Evolutionary conservation across 2,329 filamentous ascomycete genomes (phyloP).

Genomic region (Trichoderma hamatum): DNA sequence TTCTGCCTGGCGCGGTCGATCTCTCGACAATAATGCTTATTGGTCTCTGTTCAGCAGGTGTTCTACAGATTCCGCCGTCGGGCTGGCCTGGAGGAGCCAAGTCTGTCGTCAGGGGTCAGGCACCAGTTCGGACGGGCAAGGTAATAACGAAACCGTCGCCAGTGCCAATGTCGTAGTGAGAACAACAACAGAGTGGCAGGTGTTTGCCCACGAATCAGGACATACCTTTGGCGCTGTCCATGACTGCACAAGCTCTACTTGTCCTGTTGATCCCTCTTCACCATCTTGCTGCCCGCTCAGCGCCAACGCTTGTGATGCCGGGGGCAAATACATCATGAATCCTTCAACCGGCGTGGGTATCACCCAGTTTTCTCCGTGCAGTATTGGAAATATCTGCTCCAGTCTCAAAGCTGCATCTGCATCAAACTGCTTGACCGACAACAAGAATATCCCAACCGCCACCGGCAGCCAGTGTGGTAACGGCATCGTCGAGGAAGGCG

Average conservation of each 20-base stretch:
- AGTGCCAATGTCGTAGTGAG: conserved; percentile 88
- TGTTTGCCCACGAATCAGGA: conserved; percentile 91
- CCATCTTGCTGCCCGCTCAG: conserved; percentile 80
- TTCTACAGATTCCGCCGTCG: conserved; percentile 80
- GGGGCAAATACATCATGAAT: conserved; percentile 90
- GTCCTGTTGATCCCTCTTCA: conserved; percentile 59
- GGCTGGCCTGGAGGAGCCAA: conserved; percentile 90
- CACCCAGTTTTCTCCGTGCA: conserved; percentile 81
- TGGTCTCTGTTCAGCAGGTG: conserved; percentile 89
- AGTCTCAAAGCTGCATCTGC: conserved; percentile 79
- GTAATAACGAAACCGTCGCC: conserved; percentile 71
- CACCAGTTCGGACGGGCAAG: conserved; percentile 51
- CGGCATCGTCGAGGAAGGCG: conserved; percentile 90
- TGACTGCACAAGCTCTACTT: conserved; percentile 76
- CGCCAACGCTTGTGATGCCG: conserved; percentile 69
- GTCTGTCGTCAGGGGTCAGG: conserved; percentile 68
- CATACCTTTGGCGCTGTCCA: conserved; percentile 97
- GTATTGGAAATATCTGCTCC: conserved; percentile 90
- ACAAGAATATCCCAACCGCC: conserved; percentile 79
- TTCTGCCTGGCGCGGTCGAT: conserved; percentile 81
- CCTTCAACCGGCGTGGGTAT: conserved; percentile 78
- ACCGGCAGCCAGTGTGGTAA: conserved; percentile 89
- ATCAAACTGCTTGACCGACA: conserved; percentile 77
- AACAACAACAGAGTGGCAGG: conserved; percentile 87
- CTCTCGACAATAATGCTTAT: conserved; percentile 80